Conservation (phyloP, 139 green algal genomes). For the Auxenochlorella pyrenoidosa region DNA sequence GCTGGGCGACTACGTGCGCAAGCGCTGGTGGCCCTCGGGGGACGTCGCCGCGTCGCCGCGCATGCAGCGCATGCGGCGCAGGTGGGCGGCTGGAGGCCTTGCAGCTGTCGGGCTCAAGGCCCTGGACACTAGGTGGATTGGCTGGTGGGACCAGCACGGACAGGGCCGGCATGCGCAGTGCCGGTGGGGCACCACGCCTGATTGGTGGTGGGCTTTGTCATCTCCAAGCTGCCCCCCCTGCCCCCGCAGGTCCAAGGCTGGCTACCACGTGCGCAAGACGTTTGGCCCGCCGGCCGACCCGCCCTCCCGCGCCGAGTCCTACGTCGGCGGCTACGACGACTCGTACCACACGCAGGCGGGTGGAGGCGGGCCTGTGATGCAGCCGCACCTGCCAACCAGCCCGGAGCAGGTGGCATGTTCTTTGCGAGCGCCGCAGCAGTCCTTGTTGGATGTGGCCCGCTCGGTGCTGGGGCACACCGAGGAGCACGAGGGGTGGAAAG, state of each 20-base stretch:
- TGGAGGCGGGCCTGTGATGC: too few species aligned
- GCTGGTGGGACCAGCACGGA: neutral
- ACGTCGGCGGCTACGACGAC: slow-evolving; percentile 23
- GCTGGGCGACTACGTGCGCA: neutral
- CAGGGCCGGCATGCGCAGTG: neutral
- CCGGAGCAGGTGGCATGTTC: too few species aligned
- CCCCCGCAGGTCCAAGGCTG: slow-evolving; percentile 9
- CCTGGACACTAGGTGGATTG: too few species aligned
- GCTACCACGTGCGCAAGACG: slow-evolving; percentile 34
- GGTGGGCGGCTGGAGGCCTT: neutral
- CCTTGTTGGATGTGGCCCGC: too few species aligned
- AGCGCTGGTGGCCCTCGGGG: neutral
- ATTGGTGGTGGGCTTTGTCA: too few species aligned
- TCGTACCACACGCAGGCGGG: slow-evolving; percentile 12
- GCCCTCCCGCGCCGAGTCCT: slow-evolving; percentile 21
- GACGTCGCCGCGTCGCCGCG: neutral
- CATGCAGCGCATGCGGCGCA: neutral
- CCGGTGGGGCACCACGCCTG: too few species aligned
- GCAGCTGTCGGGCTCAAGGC: neutral
- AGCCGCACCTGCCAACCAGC: too few species aligned
- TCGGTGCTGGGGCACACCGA: too few species aligned
- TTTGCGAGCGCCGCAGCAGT: too few species aligned
- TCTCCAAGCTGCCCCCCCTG: too few species aligned
- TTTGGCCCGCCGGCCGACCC: slow-evolving; percentile 16
- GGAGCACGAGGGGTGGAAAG: too few species aligned